Evolutionary conservation across 2,329 filamentous ascomycete genomes (phyloP).

Genomic region (Arthrobotrys megalospora): DNA sequence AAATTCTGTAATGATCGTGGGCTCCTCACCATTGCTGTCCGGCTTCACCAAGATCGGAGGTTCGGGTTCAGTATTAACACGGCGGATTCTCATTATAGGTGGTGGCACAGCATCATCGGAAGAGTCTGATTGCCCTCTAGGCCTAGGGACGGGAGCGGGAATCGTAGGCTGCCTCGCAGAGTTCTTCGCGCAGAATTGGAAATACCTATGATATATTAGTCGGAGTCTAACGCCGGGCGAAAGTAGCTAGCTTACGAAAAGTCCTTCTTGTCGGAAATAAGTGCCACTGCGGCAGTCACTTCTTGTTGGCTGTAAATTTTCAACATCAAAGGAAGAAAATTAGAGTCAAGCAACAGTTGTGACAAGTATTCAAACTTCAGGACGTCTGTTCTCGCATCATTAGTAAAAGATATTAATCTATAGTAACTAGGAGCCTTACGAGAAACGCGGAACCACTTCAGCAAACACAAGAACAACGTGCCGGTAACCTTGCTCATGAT

Average conservation of each 20-base stretch:
- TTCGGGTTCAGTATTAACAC: slow-evolving; percentile 67
- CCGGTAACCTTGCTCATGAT: slow-evolving; percentile 92
- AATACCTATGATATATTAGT: slow-evolving; percentile 77
- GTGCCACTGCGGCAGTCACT: slow-evolving; percentile 73
- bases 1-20: slow-evolving; percentile 86
- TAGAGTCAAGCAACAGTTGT: slow-evolving; percentile 92
- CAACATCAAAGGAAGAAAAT: slow-evolving; percentile 90
- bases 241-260: slow-evolving; percentile 38
- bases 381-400: slow-evolving; percentile 75
- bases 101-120: slow-evolving; percentile 85
- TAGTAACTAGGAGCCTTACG: slow-evolving; percentile 73
- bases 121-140: slow-evolving; percentile 64
- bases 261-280: slow-evolving; percentile 61
- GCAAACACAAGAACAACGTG: slow-evolving; percentile 85
- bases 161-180: slow-evolving; percentile 53
- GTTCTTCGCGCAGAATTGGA: slow-evolving; percentile 85
- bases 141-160: slow-evolving; percentile 47
- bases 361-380: slow-evolving; percentile 97
- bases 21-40: slow-evolving; percentile 42
- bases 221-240: neutral
- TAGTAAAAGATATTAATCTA: slow-evolving; percentile 48
- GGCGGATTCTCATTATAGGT: slow-evolving; percentile 79
- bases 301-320: slow-evolving; percentile 97
- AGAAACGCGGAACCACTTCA: slow-evolving; percentile 97
- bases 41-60: slow-evolving; percentile 63